Base-by-base conservation (phyloP, 192 early-diverging fungal species). In the Linnemannia schmuckeri region DNA sequence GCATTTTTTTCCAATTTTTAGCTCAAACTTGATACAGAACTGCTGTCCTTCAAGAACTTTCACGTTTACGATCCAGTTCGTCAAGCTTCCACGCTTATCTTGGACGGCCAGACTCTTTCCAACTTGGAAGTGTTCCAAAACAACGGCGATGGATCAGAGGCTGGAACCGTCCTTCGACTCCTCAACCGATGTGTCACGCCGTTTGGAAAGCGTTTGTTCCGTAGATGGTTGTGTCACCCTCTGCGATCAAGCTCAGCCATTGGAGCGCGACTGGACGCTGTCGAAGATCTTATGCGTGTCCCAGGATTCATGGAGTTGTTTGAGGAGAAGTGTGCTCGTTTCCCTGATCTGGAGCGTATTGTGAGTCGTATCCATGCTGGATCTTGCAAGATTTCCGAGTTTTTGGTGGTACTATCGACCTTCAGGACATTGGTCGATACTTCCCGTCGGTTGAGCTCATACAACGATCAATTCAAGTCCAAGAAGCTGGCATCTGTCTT, bases 51-150 rank as follows among this genome's bases (percentile, higher is more conserved):
- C 47, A 91, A 92, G 42, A 98, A 98, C 88, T 95, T 99, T 83
- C 83, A 91, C 35, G 44, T 82, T 2, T 99, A 99, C 83, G 93
- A 97, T 74, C 97, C 97, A 17, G 92, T 98, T 75, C 93, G 94
- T 61, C 92, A 94, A 40, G 87, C 89, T 2, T 91, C 92, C 13
- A 95, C 95, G 18, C 89, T 99, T 27, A 92, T 98, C 27, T 91
- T 99, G 40, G 98, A 99, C 74, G 97, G 97, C 6, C 97, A 97
- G 70, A 97, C 99, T 1, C 87, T 99, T 27, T 90, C 95, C 71
- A 99, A 99, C 75, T 85, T 99, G 33, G 98, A 99, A 78, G 88
- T 99, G 22, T 97, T 99, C 72, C 89, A 96, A 75, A 97, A 97
- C 74, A 92, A 95, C 0, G 78, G 89, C 17, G 97, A 97, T 81